These are phyloP conservation scores for Thecaphora frezii DNA, from an alignment of 1,284 basidiomycete genomes.

Conservation along the genomic window DNA sequence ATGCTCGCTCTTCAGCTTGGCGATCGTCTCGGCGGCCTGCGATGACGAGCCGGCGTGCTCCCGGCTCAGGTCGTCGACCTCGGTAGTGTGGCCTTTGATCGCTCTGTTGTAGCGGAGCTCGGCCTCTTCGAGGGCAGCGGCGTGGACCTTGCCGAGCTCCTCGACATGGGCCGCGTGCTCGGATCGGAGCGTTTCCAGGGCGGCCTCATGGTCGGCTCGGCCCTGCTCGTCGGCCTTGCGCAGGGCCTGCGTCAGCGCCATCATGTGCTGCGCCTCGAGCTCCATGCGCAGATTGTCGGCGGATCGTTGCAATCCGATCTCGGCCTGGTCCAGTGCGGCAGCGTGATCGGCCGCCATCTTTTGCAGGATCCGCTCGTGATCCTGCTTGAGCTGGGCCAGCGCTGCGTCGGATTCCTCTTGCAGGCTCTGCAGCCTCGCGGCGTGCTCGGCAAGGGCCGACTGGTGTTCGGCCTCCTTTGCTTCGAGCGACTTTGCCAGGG, in stretches of 20 bases:
- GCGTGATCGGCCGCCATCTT: slow-evolving; percentile 8
- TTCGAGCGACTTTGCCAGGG: slow-evolving; percentile 17
- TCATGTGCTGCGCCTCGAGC: slow-evolving; percentile 31
- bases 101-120: slow-evolving; percentile 1
- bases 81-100: slow-evolving; percentile 4
- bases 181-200: neutral
- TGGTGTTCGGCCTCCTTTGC: slow-evolving; percentile 21
- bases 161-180: slow-evolving; percentile 4
- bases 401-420: slow-evolving; percentile 14
- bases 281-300: slow-evolving; percentile 15
- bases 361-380: slow-evolving; percentile 7
- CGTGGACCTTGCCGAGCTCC: slow-evolving; percentile 21
- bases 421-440: slow-evolving; percentile 9
- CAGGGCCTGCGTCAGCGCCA: slow-evolving; percentile 14
- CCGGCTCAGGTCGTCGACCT: slow-evolving; percentile 11
- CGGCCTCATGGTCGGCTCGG: slow-evolving; percentile 6
- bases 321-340: slow-evolving; percentile 6
- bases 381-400: slow-evolving; percentile 13
- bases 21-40: neutral
- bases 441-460: slow-evolving; percentile 12
- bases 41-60: slow-evolving; percentile 13
- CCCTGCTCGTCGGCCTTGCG: slow-evolving; percentile 15
- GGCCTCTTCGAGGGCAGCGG: slow-evolving; percentile 13
- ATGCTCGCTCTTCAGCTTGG: slow-evolving; percentile 3
- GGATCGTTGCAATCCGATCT: slow-evolving; percentile 10